Conservation (phyloP, 2,329 filamentous ascomycete genomes). For the Venturia pyrina region DNA sequence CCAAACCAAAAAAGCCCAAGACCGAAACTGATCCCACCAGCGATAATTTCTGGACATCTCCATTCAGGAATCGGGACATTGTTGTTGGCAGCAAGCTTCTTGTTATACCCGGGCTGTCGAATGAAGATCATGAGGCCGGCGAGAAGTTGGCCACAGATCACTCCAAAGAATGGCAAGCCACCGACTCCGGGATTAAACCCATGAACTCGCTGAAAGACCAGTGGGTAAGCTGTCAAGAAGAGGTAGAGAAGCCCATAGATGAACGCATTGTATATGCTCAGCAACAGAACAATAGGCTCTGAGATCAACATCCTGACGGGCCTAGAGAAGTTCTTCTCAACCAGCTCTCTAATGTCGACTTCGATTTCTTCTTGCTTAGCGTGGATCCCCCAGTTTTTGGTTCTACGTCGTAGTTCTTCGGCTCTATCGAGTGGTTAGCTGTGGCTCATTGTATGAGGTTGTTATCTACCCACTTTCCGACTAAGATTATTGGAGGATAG, state of each 20-base stretch:
- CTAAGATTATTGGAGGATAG: constrained; percentile 48
- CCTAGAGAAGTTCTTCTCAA: constrained; percentile 43
- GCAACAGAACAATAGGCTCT: constrained; percentile 39
- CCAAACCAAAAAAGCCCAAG: constrained; percentile 32
- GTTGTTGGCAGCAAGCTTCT: constrained; percentile 43
- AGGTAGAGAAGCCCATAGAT: constrained; percentile 61
- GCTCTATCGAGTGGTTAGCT: constrained; percentile 34
- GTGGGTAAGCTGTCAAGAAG: constrained; percentile 74
- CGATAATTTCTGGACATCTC: constrained; percentile 44
- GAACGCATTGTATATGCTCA: constrained; percentile 37
- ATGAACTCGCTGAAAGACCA: constrained; percentile 67
- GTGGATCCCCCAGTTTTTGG: constrained; percentile 52
- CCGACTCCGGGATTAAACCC: constrained; percentile 58
- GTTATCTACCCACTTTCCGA: constrained; percentile 18
- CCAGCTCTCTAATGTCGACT: constrained; percentile 39
- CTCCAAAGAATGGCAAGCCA: constrained; percentile 76
- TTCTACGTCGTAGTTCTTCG: constrained; percentile 42
- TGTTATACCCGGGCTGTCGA: constrained; percentile 56
- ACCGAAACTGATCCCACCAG: constrained; percentile 38
- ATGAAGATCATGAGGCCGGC: constrained; percentile 55
- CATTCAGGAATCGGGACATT: constrained; percentile 47
- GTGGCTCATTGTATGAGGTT: neutral
- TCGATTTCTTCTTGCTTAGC: constrained; percentile 47
- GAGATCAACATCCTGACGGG: constrained; percentile 39
- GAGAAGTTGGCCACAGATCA: constrained; percentile 63